phyloP scores from a whole-genome alignment of 371 early-diverging fungal species.

The Syncephalastrum racemosum region DNA sequence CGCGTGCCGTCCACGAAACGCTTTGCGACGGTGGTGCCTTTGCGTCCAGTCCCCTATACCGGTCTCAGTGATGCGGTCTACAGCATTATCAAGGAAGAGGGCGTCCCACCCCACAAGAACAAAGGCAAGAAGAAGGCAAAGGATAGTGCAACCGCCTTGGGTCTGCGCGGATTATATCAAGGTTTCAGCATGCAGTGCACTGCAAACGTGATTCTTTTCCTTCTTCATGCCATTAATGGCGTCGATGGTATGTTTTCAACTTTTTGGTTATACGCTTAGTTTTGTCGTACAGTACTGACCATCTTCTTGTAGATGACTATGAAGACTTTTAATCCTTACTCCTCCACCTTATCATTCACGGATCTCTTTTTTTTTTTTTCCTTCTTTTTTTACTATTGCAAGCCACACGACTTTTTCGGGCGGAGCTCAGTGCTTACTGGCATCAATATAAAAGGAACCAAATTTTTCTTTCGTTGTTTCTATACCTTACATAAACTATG shows the following conservation, averaged over 20 bases:
- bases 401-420: too few species aligned
- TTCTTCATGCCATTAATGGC: slow-evolving; percentile 54
- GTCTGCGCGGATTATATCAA: slow-evolving; percentile 73
- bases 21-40: slow-evolving; percentile 76
- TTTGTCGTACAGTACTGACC: neutral
- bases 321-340: slow-evolving; percentile 21
- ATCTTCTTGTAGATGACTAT: slow-evolving; percentile 15
- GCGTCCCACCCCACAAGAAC: slow-evolving; percentile 32
- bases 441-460: too few species aligned
- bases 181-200: slow-evolving; percentile 74
- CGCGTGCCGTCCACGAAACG: slow-evolving; percentile 51
- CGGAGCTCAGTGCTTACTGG: too few species aligned
- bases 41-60: slow-evolving; percentile 81
- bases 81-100: slow-evolving; percentile 86
- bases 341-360: too few species aligned
- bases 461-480: too few species aligned
- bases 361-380: too few species aligned
- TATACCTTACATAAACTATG: too few species aligned
- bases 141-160: slow-evolving; percentile 49
- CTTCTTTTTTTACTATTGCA: too few species aligned
- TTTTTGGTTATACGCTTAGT: neutral
- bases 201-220: slow-evolving; percentile 65
- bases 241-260: slow-evolving; percentile 46
- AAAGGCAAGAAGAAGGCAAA: slow-evolving; percentile 17
- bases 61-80: slow-evolving; percentile 79